phyloP scores from a whole-genome alignment of 768 basidiomycete genomes.

The Dentipellis sp. region DNA sequence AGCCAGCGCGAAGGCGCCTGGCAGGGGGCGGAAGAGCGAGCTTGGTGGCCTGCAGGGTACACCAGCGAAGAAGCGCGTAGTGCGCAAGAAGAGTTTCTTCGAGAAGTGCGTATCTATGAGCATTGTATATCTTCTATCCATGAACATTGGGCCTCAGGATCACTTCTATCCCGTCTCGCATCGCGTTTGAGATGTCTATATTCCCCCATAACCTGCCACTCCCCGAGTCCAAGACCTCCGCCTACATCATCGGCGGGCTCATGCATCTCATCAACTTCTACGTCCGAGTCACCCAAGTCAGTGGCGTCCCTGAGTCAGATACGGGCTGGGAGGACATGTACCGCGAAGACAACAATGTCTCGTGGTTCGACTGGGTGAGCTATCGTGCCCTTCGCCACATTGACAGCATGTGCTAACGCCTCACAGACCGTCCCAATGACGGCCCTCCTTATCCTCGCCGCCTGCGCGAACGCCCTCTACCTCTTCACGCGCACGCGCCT shows the following conservation, averaged over 20 bases:
- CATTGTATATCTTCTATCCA: not conserved
- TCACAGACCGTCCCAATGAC: constrained; percentile 58
- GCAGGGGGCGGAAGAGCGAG: constrained; percentile 25
- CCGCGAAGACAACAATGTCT: constrained; percentile 47
- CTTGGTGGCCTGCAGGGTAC: constrained; percentile 23
- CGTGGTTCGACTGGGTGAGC: constrained; percentile 77
- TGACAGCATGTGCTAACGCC: too few species aligned
- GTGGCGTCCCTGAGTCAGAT: constrained; percentile 53
- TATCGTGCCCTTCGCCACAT: too few species aligned
- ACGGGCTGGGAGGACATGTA: constrained; percentile 76
- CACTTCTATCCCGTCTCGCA: constrained; percentile 53
- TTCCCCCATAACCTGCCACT: constrained; percentile 78
- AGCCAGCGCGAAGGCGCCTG: constrained; percentile 32
- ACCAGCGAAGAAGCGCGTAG: constrained; percentile 42
- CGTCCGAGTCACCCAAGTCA: constrained; percentile 49
- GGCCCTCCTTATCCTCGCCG: constrained; percentile 40
- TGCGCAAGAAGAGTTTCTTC: constrained; percentile 56
- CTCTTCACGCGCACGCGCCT: constrained; percentile 61
- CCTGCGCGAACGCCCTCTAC: constrained; percentile 53
- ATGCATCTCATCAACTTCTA: constrained; percentile 65
- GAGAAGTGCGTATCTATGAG: constrained; percentile 38
- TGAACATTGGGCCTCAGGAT: constrained; percentile 33
- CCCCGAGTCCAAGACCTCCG: constrained; percentile 56
- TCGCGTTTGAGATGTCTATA: constrained; percentile 72
- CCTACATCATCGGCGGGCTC: constrained; percentile 50